These are phyloP conservation scores for Botrytis byssoidea DNA, from an alignment of 2,329 filamentous ascomycete species.

Conservation along the genomic window DNA sequence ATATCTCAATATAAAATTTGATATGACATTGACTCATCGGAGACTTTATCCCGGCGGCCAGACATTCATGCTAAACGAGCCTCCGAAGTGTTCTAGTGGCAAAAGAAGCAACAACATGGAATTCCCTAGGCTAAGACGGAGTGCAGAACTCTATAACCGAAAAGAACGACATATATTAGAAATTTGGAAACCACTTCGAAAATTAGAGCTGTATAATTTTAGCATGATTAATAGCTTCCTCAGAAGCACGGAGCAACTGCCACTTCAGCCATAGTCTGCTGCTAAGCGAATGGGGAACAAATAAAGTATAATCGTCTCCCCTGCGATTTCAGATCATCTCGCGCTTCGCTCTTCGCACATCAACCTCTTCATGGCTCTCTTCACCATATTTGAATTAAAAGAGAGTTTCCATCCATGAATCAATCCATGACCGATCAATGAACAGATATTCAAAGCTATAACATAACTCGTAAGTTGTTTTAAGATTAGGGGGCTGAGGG, in stretches of 20 bases:
- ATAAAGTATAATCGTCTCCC: constrained; percentile 14
- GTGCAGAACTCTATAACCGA: not conserved
- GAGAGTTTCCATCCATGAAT: constrained; percentile 12
- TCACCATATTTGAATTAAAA: not conserved
- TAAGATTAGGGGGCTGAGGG: constrained; percentile 14
- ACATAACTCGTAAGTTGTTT: constrained; percentile 9
- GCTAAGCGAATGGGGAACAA: constrained; percentile 16
- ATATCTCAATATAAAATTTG: not conserved
- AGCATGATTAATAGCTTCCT: not conserved
- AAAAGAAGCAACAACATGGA: not conserved
- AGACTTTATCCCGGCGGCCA: not conserved
- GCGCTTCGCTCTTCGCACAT: not conserved
- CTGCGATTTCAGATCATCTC: constrained; percentile 14
- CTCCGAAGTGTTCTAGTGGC: not conserved
- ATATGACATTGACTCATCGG: not conserved
- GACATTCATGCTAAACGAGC: not conserved
- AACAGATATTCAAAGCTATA: constrained; percentile 7
- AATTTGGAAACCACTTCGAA: not conserved
- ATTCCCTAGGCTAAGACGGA: not conserved
- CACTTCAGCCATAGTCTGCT: constrained; percentile 14
- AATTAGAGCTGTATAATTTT: constrained; percentile 12
- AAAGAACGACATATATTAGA: not conserved
- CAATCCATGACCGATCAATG: not conserved
- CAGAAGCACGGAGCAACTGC: constrained; percentile 14
- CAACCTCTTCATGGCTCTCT: not conserved